Percentiles rank a stretch among this genome's conserved stretches.
Evolutionary conservation across 257 asterid species (phyloP).

Genomic region (Fraxinus cuspidata): DNA sequence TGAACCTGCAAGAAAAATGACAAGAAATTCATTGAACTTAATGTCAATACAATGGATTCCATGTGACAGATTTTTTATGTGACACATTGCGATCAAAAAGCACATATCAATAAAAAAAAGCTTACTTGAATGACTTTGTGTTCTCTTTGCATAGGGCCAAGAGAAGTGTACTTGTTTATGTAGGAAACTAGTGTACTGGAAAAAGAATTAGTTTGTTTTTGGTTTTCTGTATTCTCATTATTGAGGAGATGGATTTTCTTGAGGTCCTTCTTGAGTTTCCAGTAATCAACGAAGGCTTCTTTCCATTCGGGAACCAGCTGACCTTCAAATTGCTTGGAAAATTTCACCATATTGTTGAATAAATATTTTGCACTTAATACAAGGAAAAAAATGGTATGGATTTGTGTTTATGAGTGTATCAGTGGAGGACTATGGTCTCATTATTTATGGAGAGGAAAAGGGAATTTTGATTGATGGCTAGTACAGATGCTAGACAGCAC

Average conservation of each 20-base stretch:
- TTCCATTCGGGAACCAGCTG: constrained; percentile 93
- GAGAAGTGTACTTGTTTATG: constrained; percentile 39
- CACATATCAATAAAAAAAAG: neutral
- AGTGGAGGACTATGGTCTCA: constrained; percentile 30
- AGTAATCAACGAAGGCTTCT: constrained; percentile 90
- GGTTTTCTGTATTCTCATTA: constrained; percentile 21
- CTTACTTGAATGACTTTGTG: constrained; percentile 62
- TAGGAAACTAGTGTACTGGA: constrained; percentile 28
- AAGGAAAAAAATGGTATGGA: no score
- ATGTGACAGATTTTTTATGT: neutral
- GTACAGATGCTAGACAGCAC: constrained; percentile 64
- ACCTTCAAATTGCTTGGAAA: constrained; percentile 82
- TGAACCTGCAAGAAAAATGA: constrained; percentile 56
- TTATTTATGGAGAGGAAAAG: constrained; percentile 61
- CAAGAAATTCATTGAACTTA: neutral
- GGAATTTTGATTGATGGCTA: constrained; percentile 40
- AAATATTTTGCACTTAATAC: neutral
- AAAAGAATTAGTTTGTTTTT: constrained; percentile 30
- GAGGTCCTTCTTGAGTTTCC: constrained; percentile 73
- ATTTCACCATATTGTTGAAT: constrained; percentile 65
- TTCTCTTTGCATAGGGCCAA: constrained; percentile 46
- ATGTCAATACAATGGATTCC: no score
- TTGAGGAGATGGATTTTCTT: constrained; percentile 60
- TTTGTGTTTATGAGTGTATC: constrained; percentile 33
- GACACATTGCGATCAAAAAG: neutral